Evolutionary conservation across 1,284 basidiomycete genomes (phyloP).

Genomic region (Caloboletus firmus): DNA sequence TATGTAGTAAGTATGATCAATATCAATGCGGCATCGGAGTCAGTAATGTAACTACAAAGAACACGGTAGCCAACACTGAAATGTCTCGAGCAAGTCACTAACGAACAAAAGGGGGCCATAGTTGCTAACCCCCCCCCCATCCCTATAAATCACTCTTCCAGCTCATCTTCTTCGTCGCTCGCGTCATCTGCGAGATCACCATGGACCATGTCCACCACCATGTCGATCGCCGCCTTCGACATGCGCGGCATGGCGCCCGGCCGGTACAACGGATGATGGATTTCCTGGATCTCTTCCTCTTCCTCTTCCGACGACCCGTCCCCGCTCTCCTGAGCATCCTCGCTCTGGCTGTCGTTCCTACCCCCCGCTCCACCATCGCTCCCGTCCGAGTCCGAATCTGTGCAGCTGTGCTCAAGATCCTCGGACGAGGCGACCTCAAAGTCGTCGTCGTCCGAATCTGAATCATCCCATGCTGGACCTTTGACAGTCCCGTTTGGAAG

Average conservation of each 20-base stretch:
- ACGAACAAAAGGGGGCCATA: neutral
- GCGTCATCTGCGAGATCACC: conserved; percentile 46
- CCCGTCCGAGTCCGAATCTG: conserved; percentile 16
- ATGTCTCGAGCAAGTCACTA: neutral
- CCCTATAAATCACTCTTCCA: conserved; percentile 34
- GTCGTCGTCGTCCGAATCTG: conserved; percentile 57
- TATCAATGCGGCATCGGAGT: too few species aligned
- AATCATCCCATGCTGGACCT: conserved; percentile 44
- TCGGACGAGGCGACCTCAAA: conserved; percentile 39
- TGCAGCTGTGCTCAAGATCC: conserved; percentile 27
- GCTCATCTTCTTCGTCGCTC: conserved; percentile 42
- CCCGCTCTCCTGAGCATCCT: conserved; percentile 24
- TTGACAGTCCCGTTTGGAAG: conserved; percentile 26
- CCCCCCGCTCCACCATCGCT: conserved; percentile 19
- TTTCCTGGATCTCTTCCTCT: conserved; percentile 50
- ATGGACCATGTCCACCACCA: conserved; percentile 61
- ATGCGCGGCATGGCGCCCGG: conserved; percentile 68
- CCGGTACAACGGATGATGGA: conserved; percentile 60
- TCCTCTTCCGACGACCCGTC: conserved; percentile 28
- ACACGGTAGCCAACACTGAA: neutral
- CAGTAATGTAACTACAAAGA: neutral
- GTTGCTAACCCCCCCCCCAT: neutral
- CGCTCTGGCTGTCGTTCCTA: conserved; percentile 18
- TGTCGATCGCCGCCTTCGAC: conserved; percentile 62
- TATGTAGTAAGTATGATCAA: too few species aligned